Base-by-base conservation (phyloP, 108 stramenopile species). In the Pseudonitzschia pungens region DNA sequence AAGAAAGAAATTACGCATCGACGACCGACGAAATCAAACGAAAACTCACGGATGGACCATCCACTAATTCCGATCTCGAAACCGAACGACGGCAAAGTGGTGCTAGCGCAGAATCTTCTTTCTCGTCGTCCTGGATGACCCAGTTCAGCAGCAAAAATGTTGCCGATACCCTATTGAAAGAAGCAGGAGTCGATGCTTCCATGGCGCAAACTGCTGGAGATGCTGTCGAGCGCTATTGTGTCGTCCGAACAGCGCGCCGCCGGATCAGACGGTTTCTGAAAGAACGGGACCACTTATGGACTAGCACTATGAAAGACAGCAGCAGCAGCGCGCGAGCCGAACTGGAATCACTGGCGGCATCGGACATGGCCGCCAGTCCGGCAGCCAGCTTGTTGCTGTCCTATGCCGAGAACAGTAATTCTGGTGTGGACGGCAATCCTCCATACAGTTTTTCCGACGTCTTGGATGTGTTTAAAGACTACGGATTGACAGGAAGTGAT, bases 401-500 rank as follows among this genome's bases (percentile, higher is more conserved):
- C 18, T 76, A 24, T 66, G 78, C 21, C 26, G 51, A 28, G 56
- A 71, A 36, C 51, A 48, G 1, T 67, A 43, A 29, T 40, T 0
- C 33, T 4, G 40, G 8, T 31, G 12, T 15, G n/a, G 55, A 54
- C 16, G 66, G 72, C 24, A 33, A 66, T 26, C 73, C 62, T n/a
- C 68, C 55, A 22, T 81, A 79, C 76, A 76, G 79, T 41, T 80
- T 91, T 40, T 76, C 82, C 29, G 85, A 79, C 43, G 77, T 86
- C 2, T 53, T 92, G 0, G 60, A 58, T 0, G 72, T 89, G 36
- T 70, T 92, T 78, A 65, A 70, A 42, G 89, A 86, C 45, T 73
- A 79, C 62, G 89, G 91, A 0, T 57, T 92, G 48, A 88, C 87
- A 8, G 84, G 84, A 9, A 82, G 64, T 11, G 91, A 92, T 66